Evolutionary conservation across 1,284 basidiomycete genomes (phyloP).

Genomic region (Trichosporon inkin): DNA sequence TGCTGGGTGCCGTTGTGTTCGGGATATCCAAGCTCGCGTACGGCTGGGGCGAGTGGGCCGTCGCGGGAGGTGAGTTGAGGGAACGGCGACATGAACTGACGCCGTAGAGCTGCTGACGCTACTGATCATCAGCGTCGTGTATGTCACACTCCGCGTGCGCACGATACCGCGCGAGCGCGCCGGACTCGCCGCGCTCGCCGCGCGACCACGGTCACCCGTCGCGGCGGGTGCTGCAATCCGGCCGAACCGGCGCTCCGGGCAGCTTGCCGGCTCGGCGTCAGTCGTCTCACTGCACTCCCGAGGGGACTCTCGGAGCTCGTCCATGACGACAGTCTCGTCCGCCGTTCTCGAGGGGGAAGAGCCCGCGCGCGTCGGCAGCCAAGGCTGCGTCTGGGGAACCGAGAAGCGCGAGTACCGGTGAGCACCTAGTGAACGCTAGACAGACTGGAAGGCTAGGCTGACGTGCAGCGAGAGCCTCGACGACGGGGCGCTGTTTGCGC

Average conservation of each 20-base stretch:
- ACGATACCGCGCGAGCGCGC: conserved; percentile 20
- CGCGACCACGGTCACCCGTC: not conserved
- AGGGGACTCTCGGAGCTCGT: not conserved
- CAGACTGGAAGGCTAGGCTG: not conserved
- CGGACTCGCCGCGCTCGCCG: conserved; percentile 34
- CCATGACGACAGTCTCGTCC: not conserved
- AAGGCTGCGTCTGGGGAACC: conserved; percentile 49
- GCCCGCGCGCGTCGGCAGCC: conserved; percentile 23
- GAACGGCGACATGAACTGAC: not conserved
- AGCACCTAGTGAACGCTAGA: conserved; percentile 20
- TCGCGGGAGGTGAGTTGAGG: conserved; percentile 39
- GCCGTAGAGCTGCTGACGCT: conserved; percentile 16
- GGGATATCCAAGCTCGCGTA: conserved; percentile 34
- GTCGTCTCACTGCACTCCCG: not conserved
- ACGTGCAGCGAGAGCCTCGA: conserved; percentile 65
- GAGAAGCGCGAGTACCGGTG: conserved; percentile 48
- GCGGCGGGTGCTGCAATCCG: not conserved
- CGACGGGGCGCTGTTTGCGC: conserved; percentile 75
- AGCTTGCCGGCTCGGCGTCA: not conserved
- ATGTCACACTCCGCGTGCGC: conserved; percentile 29
- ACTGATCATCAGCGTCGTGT: conserved; percentile 13
- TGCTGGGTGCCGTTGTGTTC: conserved; percentile 35
- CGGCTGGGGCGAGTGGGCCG: conserved; percentile 40
- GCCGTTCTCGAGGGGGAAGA: conserved; percentile 23
- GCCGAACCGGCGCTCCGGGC: conserved; percentile 4